Base-by-base conservation (phyloP, 306 rosid species). In the Arachis stenosperma region DNA sequence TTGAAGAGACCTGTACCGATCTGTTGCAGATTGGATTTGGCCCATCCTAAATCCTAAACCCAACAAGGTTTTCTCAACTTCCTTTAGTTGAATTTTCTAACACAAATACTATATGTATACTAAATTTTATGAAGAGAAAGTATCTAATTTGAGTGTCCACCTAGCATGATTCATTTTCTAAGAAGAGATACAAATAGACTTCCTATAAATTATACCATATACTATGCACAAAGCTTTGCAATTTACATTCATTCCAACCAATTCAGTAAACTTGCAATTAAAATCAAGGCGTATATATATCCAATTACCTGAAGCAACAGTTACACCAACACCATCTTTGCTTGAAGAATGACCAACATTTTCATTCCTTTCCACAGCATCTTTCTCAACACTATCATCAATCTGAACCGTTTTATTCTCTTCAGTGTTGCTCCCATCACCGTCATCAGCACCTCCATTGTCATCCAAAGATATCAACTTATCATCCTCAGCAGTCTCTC, bases 241-340 rank as follows among this genome's bases (percentile, higher is more conserved):
- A 52, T 52, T 43, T 33, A 43, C 43, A 46, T 27, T 54, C 33
- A 71, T 27, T 56, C 39, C 44, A 46, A 67, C 46, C 17, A 56
- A 71, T 53, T 40, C 8, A 52, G 36, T n/a, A n/a, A 14, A 13
- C 48, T 4, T 4, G 40, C 13, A 64, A 12, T 56, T 37, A 47
- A 27, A 54, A 48, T n/a, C 9, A 73, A 37, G 37, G 50, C 56
- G 27, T 22, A 22, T 65, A 39, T 58, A 66, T 46, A 12, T 17
- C 8, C 70, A 71, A 71, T 81, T 81, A 75, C 81, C 84, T 70
- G 66, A 65, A 63, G 27, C 55, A 17, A 62, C 41, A 1, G 48
- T 0, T 1, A 48, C 0, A 65, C 51, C 29, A 47, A 6, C 12
- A 41, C 27, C 46, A 54, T 3, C 46, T 44, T 65, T 44, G 41